These are phyloP conservation scores for Cystobasidium sp. DNA, from an alignment of 1,284 basidiomycete genomes.

Conservation along the genomic window DNA sequence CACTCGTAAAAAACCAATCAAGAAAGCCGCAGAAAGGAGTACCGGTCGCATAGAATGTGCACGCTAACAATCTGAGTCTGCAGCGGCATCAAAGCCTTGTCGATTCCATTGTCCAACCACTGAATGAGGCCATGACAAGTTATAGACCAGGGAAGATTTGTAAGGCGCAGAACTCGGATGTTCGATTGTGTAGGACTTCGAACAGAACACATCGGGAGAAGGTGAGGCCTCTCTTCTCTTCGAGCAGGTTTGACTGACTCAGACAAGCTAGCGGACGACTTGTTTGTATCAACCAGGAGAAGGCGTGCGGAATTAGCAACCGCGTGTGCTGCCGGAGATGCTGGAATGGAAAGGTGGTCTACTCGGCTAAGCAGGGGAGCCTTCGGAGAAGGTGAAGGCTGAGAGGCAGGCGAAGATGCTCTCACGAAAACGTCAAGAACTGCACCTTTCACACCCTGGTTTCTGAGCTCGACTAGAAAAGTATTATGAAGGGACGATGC, in stretches of 20 bases:
- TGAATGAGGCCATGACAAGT: neutral
- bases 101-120: slow-evolving; percentile 27
- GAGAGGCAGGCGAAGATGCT: slow-evolving; percentile 4
- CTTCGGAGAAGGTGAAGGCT: slow-evolving; percentile 8
- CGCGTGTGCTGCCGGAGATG: neutral
- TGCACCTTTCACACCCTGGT: neutral
- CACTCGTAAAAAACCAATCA: too few relatives aligned
- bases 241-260: neutral
- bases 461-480: neutral
- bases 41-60: slow-evolving; percentile 40
- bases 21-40: neutral
- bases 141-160: slow-evolving; percentile 29
- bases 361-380: neutral
- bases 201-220: slow-evolving; percentile 17
- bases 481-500: neutral
- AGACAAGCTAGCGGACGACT: neutral
- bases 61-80: slow-evolving; percentile 21
- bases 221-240: neutral
- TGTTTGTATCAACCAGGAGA: too few relatives aligned
- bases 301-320: neutral
- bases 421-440: neutral
- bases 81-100: slow-evolving; percentile 1
- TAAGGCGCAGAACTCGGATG: slow-evolving; percentile 13
- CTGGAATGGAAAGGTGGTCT: neutral
- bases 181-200: neutral